phyloP scores from a whole-genome alignment of 257 asterid genomes.

The Fraxinus excelsior region DNA sequence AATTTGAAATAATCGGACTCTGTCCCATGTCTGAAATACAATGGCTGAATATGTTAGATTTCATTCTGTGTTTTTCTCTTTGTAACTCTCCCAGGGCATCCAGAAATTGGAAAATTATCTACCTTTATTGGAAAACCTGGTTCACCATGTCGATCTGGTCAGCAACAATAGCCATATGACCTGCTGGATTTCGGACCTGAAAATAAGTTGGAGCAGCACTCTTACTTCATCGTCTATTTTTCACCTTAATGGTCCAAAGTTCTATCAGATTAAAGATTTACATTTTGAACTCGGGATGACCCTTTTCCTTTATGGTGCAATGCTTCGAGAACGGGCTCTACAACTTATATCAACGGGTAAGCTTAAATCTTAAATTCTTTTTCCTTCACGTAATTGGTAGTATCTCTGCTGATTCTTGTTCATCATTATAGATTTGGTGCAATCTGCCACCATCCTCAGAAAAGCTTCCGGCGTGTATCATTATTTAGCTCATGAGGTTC shows the following conservation, averaged over 20 bases:
- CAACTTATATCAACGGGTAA: conserved; percentile 56
- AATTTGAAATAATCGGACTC: not conserved
- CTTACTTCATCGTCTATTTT: conserved; percentile 44
- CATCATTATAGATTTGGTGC: conserved; percentile 53
- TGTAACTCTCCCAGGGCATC: conserved; percentile 45
- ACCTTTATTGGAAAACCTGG: conserved; percentile 59
- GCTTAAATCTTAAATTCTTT: not conserved
- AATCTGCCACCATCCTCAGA: conserved; percentile 58
- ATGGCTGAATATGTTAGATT: not conserved
- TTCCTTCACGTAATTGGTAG: not conserved
- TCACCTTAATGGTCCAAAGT: conserved; percentile 35
- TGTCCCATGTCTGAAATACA: not conserved
- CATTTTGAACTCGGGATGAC: conserved; percentile 58
- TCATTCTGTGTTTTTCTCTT: conserved; percentile 5
- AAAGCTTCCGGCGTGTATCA: conserved; percentile 73
- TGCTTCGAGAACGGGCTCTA: conserved; percentile 53
- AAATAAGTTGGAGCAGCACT: conserved; percentile 62
- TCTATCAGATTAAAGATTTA: conserved; percentile 45
- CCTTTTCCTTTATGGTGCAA: conserved; percentile 54
- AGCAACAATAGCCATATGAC: conserved; percentile 17
- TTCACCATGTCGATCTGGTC: conserved; percentile 29
- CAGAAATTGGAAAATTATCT: conserved; percentile 67
- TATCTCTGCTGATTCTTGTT: conserved; percentile 11
- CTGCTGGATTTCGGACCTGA: conserved; percentile 45
- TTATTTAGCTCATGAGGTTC: conserved; percentile 41